phyloP scores from a whole-genome alignment of 805 yeast species.

The Candida dendrica region DNA sequence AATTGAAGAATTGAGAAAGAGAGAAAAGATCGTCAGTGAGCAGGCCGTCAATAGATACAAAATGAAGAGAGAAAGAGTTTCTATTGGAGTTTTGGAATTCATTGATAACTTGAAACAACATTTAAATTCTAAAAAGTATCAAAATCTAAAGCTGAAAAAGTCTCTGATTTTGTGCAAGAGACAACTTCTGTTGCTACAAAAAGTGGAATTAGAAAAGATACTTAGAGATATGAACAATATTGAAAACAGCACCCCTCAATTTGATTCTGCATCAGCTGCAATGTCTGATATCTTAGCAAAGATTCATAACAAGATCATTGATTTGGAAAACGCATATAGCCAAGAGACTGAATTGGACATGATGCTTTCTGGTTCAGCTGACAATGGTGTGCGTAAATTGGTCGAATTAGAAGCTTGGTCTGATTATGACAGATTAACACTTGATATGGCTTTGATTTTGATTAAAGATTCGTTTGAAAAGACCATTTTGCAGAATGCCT shows the following conservation, averaged over 20 bases:
- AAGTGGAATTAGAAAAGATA: slow-evolving; percentile 28
- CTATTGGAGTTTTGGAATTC: slow-evolving; percentile 32
- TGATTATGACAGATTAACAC: slow-evolving; percentile 33
- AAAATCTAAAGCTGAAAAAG: slow-evolving; percentile 33
- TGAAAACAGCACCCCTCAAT: slow-evolving; percentile 19
- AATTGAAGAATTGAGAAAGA: slow-evolving; percentile 55
- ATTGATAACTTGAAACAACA: slow-evolving; percentile 34
- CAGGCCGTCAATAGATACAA: slow-evolving; percentile 28
- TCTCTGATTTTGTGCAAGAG: slow-evolving; percentile 31
- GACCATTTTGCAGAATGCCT: slow-evolving; percentile 48
- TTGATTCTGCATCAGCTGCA: slow-evolving; percentile 16
- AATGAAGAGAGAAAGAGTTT: slow-evolving; percentile 30
- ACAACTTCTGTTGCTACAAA: slow-evolving; percentile 34
- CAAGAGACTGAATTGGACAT: slow-evolving; percentile 45
- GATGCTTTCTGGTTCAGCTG: slow-evolving; percentile 38
- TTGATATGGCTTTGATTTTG: slow-evolving; percentile 32
- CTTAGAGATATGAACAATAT: slow-evolving; percentile 13
- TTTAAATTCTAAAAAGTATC: slow-evolving; percentile 35
- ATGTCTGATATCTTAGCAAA: slow-evolving; percentile 29
- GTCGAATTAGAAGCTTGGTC: slow-evolving; percentile 53
- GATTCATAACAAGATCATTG: slow-evolving; percentile 37
- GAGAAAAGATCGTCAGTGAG: slow-evolving; percentile 41
- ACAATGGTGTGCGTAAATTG: slow-evolving; percentile 38
- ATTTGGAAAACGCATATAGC: slow-evolving; percentile 43
- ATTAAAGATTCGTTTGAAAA: slow-evolving; percentile 43